Base-by-base conservation (phyloP, 1,284 basidiomycete genomes). In the Mrakiaceae sp. region DNA sequence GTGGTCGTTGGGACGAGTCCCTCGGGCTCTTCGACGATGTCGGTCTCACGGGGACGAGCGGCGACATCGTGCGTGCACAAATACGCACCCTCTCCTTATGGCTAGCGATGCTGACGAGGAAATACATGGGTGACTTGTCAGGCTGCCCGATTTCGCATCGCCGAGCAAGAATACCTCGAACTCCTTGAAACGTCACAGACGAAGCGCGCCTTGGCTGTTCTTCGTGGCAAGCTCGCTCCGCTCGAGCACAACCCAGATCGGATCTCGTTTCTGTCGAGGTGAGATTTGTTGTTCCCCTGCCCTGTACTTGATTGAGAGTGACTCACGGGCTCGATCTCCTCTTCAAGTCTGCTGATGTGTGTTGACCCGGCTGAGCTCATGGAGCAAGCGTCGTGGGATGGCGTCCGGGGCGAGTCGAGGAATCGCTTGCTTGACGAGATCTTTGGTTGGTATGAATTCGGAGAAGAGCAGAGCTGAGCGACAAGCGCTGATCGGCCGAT, bases 121-220 rank as follows among this genome's bases (percentile, higher is more conserved):
- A 58, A 16, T 67, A 46, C 46, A 47, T 14, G 46, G 52, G 61
- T 27, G 47, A 27, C 46, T 47, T 58, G 55, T 53, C 74, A 95
- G 86, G 84, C 87, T 70, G 86, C 89, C 27, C 85, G 82, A 68
- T 96, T 95, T 76, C 79, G 94, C 68, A 87, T 98, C 66, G 86
- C 87, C 66, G 87, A 89, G 77, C 95, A 98, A 81, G 94, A 96
- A 77, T 98, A 97, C 75, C 81, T 98, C 54, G 95, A 98, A 73
- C 80, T 90, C n/a, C 80, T 98, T 59, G 95, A 98, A 72, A 81
- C 83, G 2, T 82, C 84, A 67, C 86, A 87, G 75, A 87, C 85
- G 10, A 88, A 89, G 62, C 82, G 83, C 69, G 95, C 96, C 9
- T 78, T 98, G 51, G 82, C 86, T 51, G 87, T 96, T 4, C 79